Evolutionary conservation across 2,329 filamentous ascomycete species (phyloP).

Genomic region (Ophiostoma ulmi): DNA sequence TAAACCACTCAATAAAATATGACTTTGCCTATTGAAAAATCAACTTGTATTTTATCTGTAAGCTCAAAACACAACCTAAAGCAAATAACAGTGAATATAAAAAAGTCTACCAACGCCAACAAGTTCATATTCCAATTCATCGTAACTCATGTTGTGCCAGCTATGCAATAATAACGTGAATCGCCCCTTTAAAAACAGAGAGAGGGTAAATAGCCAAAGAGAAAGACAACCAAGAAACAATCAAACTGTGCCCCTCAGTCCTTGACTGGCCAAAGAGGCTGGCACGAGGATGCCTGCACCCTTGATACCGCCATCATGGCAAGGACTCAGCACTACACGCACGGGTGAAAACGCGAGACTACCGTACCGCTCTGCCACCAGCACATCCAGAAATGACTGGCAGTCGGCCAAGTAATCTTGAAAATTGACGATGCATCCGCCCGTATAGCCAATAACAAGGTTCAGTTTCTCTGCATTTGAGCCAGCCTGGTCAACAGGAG

Average conservation of each 20-base stretch:
- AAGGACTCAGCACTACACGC: constrained; percentile 48
- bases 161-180: neutral
- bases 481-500: constrained; percentile 12
- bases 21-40: too few relatives aligned
- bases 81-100: too few relatives aligned
- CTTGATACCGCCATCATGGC: constrained; percentile 57
- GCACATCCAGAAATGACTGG: constrained; percentile 60
- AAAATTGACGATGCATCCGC: constrained; percentile 74
- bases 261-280: constrained; percentile 31
- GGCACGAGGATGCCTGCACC: constrained; percentile 58
- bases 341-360: constrained; percentile 32
- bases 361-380: constrained; percentile 42
- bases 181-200: neutral
- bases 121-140: neutral
- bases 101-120: neutral
- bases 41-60: too few relatives aligned
- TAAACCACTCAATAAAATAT: too few relatives aligned
- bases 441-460: constrained; percentile 72
- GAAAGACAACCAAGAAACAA: neutral
- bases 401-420: constrained; percentile 67
- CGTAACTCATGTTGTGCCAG: neutral
- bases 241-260: neutral
- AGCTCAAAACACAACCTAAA: too few relatives aligned
- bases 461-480: constrained; percentile 39
- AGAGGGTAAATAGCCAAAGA: neutral